A percentile compares a stretch with the other conserved stretches of the same genome.
phyloP scores from a whole-genome alignment of 2,329 filamentous ascomycete genomes.

The Ophiocordyceps unilateralis region DNA sequence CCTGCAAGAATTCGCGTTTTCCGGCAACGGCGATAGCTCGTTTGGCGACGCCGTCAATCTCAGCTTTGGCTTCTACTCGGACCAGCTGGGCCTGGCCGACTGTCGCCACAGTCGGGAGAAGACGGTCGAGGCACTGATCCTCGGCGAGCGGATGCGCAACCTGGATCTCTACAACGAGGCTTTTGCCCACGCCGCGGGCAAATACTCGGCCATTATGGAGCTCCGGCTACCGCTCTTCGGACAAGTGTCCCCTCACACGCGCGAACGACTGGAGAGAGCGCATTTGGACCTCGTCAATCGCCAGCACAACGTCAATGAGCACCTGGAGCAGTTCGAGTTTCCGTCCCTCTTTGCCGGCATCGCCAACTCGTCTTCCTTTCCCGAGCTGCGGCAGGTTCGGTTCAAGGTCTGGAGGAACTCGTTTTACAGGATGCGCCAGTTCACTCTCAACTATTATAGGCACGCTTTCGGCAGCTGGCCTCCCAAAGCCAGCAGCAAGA shows the following conservation, averaged over 20 bases:
- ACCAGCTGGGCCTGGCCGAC: conserved; percentile 62
- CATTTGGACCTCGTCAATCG: conserved; percentile 63
- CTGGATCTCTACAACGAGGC: conserved; percentile 75
- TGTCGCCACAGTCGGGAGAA: conserved; percentile 71
- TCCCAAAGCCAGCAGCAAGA: conserved; percentile 79
- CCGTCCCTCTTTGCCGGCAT: conserved; percentile 77
- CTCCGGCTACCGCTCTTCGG: conserved; percentile 52
- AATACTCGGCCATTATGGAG: conserved; percentile 55
- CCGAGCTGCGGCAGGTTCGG: conserved; percentile 59
- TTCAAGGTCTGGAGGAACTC: conserved; percentile 72
- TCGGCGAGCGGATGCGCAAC: conserved; percentile 75
- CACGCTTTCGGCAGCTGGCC: conserved; percentile 56
- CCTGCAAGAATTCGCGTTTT: conserved; percentile 40
- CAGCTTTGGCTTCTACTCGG: conserved; percentile 59
- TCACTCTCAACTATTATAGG: conserved; percentile 52
- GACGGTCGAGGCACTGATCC: conserved; percentile 73
- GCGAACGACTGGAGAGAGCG: conserved; percentile 65
- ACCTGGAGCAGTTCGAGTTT: conserved; percentile 81
- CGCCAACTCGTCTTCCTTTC: conserved; percentile 63
- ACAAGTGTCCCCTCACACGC: conserved; percentile 52
- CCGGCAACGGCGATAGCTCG: conserved; percentile 34
- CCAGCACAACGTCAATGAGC: conserved; percentile 49
- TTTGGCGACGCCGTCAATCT: conserved; percentile 43
- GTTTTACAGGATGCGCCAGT: conserved; percentile 59
- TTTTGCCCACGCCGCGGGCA: conserved; percentile 80